Conservation (phyloP, 768 basidiomycete genomes). For the Tricholoma terreum region DNA sequence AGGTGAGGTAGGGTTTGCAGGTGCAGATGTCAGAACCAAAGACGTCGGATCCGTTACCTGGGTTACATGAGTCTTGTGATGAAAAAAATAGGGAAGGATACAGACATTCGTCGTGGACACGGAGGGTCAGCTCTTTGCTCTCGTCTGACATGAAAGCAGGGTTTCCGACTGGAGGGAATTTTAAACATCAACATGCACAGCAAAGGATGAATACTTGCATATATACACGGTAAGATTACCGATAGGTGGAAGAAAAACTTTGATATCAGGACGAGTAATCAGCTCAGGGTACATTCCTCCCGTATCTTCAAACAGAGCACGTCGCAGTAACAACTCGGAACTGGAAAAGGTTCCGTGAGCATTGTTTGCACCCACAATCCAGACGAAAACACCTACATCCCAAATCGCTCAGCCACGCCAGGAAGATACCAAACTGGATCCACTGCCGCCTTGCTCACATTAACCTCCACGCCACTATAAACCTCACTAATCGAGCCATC, state of each 20-base stretch:
- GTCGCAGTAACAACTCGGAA: constrained; percentile 78
- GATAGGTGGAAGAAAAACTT: constrained; percentile 93
- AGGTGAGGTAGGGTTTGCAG: constrained; percentile 87
- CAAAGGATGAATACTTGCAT: constrained; percentile 41
- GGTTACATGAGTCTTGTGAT: neutral
- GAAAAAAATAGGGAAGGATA: constrained; percentile 1
- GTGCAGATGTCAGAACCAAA: constrained; percentile 93
- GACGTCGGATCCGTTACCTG: constrained; percentile 92
- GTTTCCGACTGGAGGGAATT: constrained; percentile 60
- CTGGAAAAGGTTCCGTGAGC: constrained; percentile 31
- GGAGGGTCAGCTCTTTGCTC: constrained; percentile 77
- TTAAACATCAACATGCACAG: neutral
- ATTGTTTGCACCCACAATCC: neutral
- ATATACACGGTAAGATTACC: constrained; percentile 91
- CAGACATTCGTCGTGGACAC: constrained; percentile 92
- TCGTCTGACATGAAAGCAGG: constrained; percentile 75
- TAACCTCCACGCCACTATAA: constrained; percentile 82
- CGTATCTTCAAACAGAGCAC: constrained; percentile 95
- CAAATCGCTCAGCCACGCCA: constrained; percentile 90
- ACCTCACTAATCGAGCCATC: constrained; percentile 57
- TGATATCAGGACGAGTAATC: constrained; percentile 92
- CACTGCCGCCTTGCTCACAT: constrained; percentile 88
- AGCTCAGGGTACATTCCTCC: constrained; percentile 96
- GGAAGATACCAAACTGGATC: constrained; percentile 97
- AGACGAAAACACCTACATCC: constrained; percentile 57